Evolutionary conservation across 495 filamentous ascomycete species (phyloP), one percentile per base, ranked within the genome.

Genomic region (Hyaloscypha finlandica): DNA sequence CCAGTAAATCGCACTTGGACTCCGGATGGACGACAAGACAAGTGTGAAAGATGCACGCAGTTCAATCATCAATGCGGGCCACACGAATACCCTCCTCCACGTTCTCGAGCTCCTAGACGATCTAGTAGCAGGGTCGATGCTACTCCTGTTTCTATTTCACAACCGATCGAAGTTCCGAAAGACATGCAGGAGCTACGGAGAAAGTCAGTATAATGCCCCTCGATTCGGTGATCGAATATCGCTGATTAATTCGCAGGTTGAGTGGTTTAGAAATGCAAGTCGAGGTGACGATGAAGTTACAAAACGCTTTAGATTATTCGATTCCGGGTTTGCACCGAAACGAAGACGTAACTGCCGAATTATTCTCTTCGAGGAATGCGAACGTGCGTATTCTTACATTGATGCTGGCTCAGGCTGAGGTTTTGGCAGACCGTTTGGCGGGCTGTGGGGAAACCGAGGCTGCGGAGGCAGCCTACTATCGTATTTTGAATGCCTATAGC

Each of bases 21-120:
- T 31, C 0, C 22, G 31, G 57, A 30, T 16, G 57, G 30, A 31
- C 30, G 31, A 37, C 29, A 59, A 37, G 30, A 59, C 14, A 59
- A 59, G 25, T 59, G 57, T 59, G 32, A 33, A 31, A 59, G 57
- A 20, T 59, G 57, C n/a, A 33, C 31, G 11, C 29, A 16, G n/a
- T 59, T 30, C 25, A 32, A 37, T 35, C 57, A 59, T 59, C 1
- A 14, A 4, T 59, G 57, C 19, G 57, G 57, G 11, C 57, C 32
- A 6, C 22, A 56, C 53, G 53, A 56, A 56, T 32, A 32, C 22
- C 53, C 30, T 32, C 53, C 53, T 30, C 4, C 8, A 12, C 53
- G 53, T 9, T 32, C 22, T 29, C 53, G 22, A 20, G 57, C 6
- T 20, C 6, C n/a, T 6, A 35, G 53, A 30, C 3, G 8, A 56